Evolutionary conservation across 139 green algal genomes (phyloP).

Genomic region (Chlamydomonas schloesseri): DNA sequence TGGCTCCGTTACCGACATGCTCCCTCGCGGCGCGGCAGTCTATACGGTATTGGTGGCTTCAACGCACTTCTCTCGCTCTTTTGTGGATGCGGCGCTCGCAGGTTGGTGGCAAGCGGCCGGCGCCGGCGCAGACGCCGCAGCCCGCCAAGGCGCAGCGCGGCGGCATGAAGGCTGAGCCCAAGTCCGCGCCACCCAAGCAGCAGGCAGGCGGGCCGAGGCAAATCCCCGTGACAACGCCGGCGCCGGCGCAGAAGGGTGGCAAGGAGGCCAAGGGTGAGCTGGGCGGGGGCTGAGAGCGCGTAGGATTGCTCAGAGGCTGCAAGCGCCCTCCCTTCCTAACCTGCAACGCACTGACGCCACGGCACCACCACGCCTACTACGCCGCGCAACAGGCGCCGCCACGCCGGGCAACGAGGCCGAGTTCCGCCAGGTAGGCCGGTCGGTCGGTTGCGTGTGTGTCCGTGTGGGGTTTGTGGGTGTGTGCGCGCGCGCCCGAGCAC

Average conservation of each 20-base stretch:
- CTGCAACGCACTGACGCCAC: too few species aligned
- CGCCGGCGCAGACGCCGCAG: conserved; percentile 22
- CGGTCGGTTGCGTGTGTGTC: too few species aligned
- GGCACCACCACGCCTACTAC: not conserved
- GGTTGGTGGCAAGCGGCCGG: conserved; percentile 30
- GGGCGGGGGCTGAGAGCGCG: not conserved
- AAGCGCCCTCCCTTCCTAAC: too few species aligned
- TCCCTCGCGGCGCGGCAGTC: too few species aligned
- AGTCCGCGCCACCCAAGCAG: conserved; percentile 27
- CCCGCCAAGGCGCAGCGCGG: conserved; percentile 1
- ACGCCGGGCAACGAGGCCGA: conserved; percentile 10
- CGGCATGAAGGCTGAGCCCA: conserved; percentile 1
- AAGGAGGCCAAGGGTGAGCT: not conserved
- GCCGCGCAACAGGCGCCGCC: not conserved
- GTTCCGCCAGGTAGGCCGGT: not conserved
- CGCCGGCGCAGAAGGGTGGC: not conserved
- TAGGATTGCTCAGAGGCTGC: not conserved
- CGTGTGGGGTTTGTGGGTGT: too few species aligned
- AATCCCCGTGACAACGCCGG: not conserved
- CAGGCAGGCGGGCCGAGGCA: not conserved
- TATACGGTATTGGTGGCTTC: too few species aligned
- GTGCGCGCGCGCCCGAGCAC: too few species aligned
- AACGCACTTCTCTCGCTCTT: too few species aligned
- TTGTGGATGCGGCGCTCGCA: too few species aligned
- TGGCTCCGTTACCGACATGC: too few species aligned